Percentiles rank a stretch among this genome's conserved stretches.
Evolutionary conservation across 345 rosid genomes (phyloP).

Genomic region (Syzygium aromaticum): DNA sequence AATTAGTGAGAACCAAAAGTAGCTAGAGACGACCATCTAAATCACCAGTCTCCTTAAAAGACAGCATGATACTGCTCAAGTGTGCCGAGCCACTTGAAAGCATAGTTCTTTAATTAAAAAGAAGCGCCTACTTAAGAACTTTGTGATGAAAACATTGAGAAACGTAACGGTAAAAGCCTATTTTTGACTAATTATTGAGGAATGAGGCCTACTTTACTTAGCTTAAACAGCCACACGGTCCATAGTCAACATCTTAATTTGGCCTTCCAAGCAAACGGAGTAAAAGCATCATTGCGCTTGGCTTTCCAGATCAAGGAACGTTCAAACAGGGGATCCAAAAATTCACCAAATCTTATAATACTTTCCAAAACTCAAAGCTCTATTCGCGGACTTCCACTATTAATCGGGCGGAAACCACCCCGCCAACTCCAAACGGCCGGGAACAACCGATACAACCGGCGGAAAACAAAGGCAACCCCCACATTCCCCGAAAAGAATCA

Average conservation of each 20-base stretch:
- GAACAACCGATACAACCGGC: background rate
- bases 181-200: background rate
- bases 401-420: background rate
- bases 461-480: background rate
- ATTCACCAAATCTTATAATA: background rate
- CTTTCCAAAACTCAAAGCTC: background rate
- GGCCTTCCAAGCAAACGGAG: background rate
- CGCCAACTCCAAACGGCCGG: background rate
- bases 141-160: background rate
- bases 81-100: background rate
- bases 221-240: background rate
- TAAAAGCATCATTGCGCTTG: background rate
- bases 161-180: background rate
- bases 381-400: background rate
- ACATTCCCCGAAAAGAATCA: background rate
- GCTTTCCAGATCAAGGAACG: background rate
- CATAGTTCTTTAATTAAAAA: background rate
- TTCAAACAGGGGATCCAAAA: background rate
- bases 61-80: background rate
- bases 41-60: background rate
- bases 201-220: background rate
- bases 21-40: background rate
- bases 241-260: background rate
- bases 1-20: background rate
- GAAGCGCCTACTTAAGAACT: background rate